These are phyloP conservation scores for Corylus americana DNA, from an alignment of 306 rosid genomes.

Conservation along the genomic window DNA sequence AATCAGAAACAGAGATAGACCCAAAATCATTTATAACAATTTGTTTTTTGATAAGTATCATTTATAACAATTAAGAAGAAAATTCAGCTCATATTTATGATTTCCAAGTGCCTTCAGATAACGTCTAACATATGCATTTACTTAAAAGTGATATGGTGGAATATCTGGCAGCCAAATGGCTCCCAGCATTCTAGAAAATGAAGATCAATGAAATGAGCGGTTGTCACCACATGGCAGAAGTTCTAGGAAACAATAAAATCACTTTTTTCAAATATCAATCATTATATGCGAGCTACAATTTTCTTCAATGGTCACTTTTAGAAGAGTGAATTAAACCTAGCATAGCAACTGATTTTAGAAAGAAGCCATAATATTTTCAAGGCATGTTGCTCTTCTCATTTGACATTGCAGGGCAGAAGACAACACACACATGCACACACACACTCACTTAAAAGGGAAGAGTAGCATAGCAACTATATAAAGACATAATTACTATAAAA, in stretches of 20 bases:
- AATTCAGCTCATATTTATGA: background rate
- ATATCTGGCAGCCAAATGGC: background rate
- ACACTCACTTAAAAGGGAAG: background rate
- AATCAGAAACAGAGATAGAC: slow-evolving; percentile 7
- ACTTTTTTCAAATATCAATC: background rate
- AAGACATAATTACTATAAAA: background rate
- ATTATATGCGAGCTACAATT: background rate
- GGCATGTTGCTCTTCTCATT: background rate
- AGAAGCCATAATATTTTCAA: background rate
- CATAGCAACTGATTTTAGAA: background rate
- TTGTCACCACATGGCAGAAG: background rate
- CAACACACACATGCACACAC: background rate
- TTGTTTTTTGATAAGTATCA: background rate
- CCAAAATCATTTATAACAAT: background rate
- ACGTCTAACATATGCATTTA: background rate
- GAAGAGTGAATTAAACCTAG: background rate
- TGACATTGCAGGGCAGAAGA: background rate
- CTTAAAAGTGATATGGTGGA: background rate
- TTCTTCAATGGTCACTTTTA: background rate
- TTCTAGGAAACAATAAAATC: background rate
- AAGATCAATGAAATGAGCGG: background rate
- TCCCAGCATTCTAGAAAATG: background rate
- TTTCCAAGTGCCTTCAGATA: background rate
- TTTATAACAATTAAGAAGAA: background rate
- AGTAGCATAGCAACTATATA: background rate